phyloP scores from a whole-genome alignment of 441 rosid genomes.

The Melastoma candidum region DNA sequence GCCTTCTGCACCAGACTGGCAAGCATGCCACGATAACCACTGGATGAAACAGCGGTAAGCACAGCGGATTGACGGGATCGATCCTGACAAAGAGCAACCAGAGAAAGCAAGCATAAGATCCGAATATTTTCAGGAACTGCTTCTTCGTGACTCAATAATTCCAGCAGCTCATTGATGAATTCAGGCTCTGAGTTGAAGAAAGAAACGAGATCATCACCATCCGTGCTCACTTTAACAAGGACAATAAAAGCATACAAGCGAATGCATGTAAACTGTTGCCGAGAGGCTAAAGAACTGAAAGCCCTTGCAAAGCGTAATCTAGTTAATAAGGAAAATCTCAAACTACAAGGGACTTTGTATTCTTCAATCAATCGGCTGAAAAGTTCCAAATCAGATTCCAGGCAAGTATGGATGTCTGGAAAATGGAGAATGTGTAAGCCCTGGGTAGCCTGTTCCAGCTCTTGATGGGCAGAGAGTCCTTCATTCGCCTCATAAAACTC shows the following conservation, averaged over 20 bases:
- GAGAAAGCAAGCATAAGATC: slow-evolving; percentile 58
- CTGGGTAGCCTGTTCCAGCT: slow-evolving; percentile 34
- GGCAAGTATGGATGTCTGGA: slow-evolving; percentile 33
- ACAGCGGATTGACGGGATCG: slow-evolving; percentile 82
- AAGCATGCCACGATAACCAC: slow-evolving; percentile 85
- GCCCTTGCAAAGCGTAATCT: slow-evolving; percentile 93
- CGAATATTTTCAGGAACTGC: slow-evolving; percentile 85
- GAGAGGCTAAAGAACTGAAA: slow-evolving; percentile 57
- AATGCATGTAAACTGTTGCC: slow-evolving; percentile 85
- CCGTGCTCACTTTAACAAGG: slow-evolving; percentile 85
- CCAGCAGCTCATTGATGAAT: slow-evolving; percentile 80
- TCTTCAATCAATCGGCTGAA: slow-evolving; percentile 61
- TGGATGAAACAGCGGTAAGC: slow-evolving; percentile 84
- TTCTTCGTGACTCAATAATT: slow-evolving; percentile 73
- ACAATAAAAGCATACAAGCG: slow-evolving; percentile 89
- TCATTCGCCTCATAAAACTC: slow-evolving; percentile 73
- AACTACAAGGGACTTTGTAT: slow-evolving; percentile 65
- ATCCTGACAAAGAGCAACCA: slow-evolving; percentile 93
- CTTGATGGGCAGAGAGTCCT: slow-evolving; percentile 21
- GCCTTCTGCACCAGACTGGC: slow-evolving; percentile 92
- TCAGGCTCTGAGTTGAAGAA: slow-evolving; percentile 92
- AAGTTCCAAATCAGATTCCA: slow-evolving; percentile 79
- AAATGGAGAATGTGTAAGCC: slow-evolving; percentile 81
- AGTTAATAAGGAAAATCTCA: slow-evolving; percentile 79
- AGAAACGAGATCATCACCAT: slow-evolving; percentile 64